A percentile compares a stretch with the other conserved stretches of the same genome.
phyloP scores from a whole-genome alignment of 495 filamentous ascomycete species.

The Trichoderma erinaceum region DNA sequence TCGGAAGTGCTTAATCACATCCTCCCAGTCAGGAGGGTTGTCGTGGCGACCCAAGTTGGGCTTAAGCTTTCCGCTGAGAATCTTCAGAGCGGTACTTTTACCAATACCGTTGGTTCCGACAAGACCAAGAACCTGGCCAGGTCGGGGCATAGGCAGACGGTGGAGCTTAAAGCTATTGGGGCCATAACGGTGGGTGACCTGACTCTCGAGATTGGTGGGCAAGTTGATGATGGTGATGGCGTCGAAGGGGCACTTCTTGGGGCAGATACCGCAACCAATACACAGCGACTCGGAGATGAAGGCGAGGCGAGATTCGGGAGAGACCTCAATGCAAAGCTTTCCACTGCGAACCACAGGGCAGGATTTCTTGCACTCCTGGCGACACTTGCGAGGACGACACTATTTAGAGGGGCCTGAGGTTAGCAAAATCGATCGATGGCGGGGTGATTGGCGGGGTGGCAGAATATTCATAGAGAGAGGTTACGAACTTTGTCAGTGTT shows the following conservation, averaged over 20 bases:
- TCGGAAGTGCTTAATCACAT: conserved; percentile 95
- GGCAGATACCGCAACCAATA: conserved; percentile 98
- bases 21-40: conserved; percentile 97
- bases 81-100: conserved; percentile 97
- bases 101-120: conserved; percentile 99
- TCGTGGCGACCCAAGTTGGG: conserved; percentile 93
- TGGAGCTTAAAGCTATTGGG: conserved; percentile 99
- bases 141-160: conserved; percentile 87
- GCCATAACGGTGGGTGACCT: conserved; percentile 96
- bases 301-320: conserved; percentile 83
- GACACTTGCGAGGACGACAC: conserved; percentile 62
- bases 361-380: conserved; percentile 98
- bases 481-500: conserved; percentile 79
- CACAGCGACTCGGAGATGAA: conserved; percentile 95
- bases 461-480: conserved; percentile 28
- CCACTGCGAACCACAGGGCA: conserved; percentile 95
- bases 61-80: conserved; percentile 96
- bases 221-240: conserved; percentile 99
- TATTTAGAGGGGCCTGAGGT: background rate
- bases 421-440: conserved; percentile 15
- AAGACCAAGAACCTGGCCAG: conserved; percentile 92
- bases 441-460: conserved; percentile 17
- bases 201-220: conserved; percentile 94
- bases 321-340: conserved; percentile 95
- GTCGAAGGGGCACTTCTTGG: conserved; percentile 98